Evolutionary conservation across 1,284 basidiomycete species (phyloP), one percentile per base, ranked within the genome.

Genomic region (Malassezia caprae): DNA sequence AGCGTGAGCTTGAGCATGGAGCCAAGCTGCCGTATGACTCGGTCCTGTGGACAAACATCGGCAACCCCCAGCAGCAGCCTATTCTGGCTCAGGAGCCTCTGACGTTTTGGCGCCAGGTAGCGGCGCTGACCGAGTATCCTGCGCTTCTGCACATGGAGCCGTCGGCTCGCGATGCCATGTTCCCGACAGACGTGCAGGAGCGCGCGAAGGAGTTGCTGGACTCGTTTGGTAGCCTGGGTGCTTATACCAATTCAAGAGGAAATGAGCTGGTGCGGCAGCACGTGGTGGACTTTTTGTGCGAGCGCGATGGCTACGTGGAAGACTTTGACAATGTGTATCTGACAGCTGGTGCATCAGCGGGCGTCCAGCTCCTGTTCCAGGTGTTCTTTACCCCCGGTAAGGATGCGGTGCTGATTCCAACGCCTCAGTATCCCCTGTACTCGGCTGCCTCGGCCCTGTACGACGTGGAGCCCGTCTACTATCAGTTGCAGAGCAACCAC

Each of bases 401-500:
- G 19, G 81, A 83, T 47, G 90, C 88, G 8, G 82, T 93, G 64
- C 80, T 93, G 59, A 96, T 98, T 70, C 93, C 93, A 23, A 96
- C 98, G 62, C 93, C 93, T 1, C 93, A 98, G 78, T 98, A 98
- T 75, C 93, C 93, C 0, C 81, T 98, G 15, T 96, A 96, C 78
- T 94, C 90, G 41, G 93, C 93, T 21, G 85, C 90, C 0, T 84
- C 98, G 47, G 87, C 91, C 0, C 84, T 90, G 68, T 84, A 83
- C 76, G 79, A 81, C 44, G 90, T 90, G 21, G 79, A 82, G n/a
- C 79, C 88, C 0, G 78, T 96, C 37, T 86, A 88, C 0, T 98
- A 98, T 78, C 83, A 87, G 75, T 84, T 98, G 32, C 83, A 90
- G 61, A 90, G 94, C 73, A 71, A 81, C 0, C 78, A 82, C 4